These are phyloP conservation scores for Rhizopogon roseolus DNA, from an alignment of 768 basidiomycete species.

Conservation along the genomic window DNA sequence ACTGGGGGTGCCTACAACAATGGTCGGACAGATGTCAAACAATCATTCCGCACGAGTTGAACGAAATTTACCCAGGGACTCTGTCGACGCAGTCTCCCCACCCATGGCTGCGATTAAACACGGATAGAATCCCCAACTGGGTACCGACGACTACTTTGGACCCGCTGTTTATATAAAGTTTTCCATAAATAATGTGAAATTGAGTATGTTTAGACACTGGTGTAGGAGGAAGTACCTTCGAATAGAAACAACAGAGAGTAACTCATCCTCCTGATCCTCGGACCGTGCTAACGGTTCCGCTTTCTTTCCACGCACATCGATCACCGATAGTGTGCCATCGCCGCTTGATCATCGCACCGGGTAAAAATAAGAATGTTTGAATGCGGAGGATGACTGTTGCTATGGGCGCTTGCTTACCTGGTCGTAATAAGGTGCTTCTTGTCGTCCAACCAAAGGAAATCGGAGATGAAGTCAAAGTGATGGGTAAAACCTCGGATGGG, in stretches of 20 bases:
- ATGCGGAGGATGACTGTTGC: not conserved
- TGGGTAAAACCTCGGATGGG: slow-evolving; percentile 69
- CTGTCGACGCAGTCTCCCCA: slow-evolving; percentile 93
- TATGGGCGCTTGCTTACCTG: slow-evolving; percentile 48
- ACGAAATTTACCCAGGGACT: slow-evolving; percentile 63
- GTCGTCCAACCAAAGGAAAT: slow-evolving; percentile 82
- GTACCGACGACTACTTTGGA: slow-evolving; percentile 86
- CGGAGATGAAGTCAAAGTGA: slow-evolving; percentile 93
- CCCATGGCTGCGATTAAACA: slow-evolving; percentile 84
- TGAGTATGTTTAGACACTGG: not conserved
- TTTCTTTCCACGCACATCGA: slow-evolving; percentile 85
- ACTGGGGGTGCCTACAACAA: slow-evolving; percentile 75
- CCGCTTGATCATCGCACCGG: slow-evolving; percentile 46
- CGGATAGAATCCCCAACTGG: slow-evolving; percentile 81
- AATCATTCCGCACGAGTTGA: not conserved
- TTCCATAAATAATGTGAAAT: not conserved
- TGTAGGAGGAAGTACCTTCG: slow-evolving; percentile 52
- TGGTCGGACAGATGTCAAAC: slow-evolving; percentile 7
- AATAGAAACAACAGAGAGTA: slow-evolving; percentile 81
- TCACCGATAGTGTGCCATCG: slow-evolving; percentile 89
- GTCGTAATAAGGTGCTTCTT: slow-evolving; percentile 84
- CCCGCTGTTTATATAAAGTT: slow-evolving; percentile 35
- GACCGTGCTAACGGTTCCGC: slow-evolving; percentile 76
- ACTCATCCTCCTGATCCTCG: slow-evolving; percentile 94
- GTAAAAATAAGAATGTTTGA: not conserved